Evolutionary conservation across 2,329 filamentous ascomycete genomes (phyloP).

Genomic region (Cercospora zeina): DNA sequence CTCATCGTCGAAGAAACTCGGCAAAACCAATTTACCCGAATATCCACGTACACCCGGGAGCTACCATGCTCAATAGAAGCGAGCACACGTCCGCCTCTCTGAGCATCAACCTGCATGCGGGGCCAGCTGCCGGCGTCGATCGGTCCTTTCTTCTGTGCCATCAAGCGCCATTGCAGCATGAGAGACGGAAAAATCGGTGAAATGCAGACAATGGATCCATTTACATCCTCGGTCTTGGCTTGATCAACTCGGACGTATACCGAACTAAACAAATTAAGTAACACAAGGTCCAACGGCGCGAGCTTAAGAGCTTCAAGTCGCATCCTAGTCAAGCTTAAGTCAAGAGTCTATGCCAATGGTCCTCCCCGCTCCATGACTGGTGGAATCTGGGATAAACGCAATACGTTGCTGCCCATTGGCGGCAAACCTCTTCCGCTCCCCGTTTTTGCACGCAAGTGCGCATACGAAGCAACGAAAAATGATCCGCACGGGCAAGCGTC

Average conservation of each 20-base stretch:
- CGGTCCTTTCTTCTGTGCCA: background rate
- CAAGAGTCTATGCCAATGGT: background rate
- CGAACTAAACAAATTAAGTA: background rate
- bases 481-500: background rate
- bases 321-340: background rate
- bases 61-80: background rate
- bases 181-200: background rate
- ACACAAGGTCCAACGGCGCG: background rate
- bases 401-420: background rate
- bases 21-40: background rate
- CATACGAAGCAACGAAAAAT: background rate
- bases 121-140: background rate
- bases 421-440: background rate
- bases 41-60: background rate
- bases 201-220: background rate
- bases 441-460: background rate
- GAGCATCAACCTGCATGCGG: background rate
- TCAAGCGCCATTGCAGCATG: background rate
- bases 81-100: background rate
- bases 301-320: slow-evolving; percentile 1
- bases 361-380: background rate
- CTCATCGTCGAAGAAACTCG: background rate
- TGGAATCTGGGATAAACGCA: background rate
- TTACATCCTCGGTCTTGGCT: background rate
- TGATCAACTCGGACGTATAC: background rate